A percentile compares a stretch with the other conserved stretches of the same genome.
Evolutionary conservation across 2,329 filamentous ascomycete species (phyloP).

Genomic region (Penicillium paneum): DNA sequence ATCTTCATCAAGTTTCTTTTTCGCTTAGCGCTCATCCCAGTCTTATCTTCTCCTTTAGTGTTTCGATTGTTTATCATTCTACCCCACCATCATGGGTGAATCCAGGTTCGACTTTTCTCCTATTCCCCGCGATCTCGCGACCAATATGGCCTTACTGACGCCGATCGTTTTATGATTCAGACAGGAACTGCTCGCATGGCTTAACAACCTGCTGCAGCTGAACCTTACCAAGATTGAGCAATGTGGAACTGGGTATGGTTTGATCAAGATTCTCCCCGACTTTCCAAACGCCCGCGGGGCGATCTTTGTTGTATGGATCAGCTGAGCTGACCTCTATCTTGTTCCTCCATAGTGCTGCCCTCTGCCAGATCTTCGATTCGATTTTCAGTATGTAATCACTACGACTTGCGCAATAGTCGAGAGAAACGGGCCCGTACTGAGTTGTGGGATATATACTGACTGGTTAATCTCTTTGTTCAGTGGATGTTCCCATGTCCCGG

Average conservation of each 20-base stretch:
- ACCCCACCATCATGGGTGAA: slow-evolving; percentile 62
- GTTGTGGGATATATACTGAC: slow-evolving; percentile 11
- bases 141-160: slow-evolving; percentile 13
- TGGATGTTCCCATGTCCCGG: slow-evolving; percentile 88
- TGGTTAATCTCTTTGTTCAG: slow-evolving; percentile 34
- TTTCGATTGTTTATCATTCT: slow-evolving; percentile 9
- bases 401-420: neutral
- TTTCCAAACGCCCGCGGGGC: neutral
- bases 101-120: slow-evolving; percentile 52
- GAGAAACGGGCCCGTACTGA: slow-evolving; percentile 1
- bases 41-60: slow-evolving; percentile 4
- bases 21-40: slow-evolving; percentile 4
- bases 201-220: slow-evolving; percentile 95
- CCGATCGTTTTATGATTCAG: slow-evolving; percentile 47
- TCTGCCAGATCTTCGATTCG: slow-evolving; percentile 97
- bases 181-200: slow-evolving; percentile 93
- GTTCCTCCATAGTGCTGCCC: slow-evolving; percentile 65
- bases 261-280: slow-evolving; percentile 10
- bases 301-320: neutral
- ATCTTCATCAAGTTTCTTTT: neutral
- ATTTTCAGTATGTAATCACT: slow-evolving; percentile 67
- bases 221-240: slow-evolving; percentile 99
- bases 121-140: slow-evolving; percentile 12
- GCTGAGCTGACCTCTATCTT: neutral
- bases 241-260: slow-evolving; percentile 87